These are phyloP conservation scores for Cnidoscolus chayamansa DNA, from an alignment of 441 rosid species.

Conservation along the genomic window DNA sequence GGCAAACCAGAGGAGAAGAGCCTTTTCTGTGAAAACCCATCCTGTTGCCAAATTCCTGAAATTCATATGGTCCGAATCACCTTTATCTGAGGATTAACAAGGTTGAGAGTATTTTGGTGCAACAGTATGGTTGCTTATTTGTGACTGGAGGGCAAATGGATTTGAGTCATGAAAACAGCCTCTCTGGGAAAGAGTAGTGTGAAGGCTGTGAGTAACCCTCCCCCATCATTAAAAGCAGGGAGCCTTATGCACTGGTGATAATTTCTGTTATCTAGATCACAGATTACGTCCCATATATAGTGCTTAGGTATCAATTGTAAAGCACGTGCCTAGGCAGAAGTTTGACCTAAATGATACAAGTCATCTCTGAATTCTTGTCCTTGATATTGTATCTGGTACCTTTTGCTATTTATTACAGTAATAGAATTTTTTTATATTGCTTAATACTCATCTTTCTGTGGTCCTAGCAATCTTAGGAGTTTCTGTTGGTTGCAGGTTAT, in stretches of 20 bases:
- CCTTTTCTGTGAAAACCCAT: not conserved
- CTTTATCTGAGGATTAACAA: too few relatives aligned
- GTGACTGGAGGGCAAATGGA: too few relatives aligned
- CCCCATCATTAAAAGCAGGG: too few relatives aligned
- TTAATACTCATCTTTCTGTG: not conserved
- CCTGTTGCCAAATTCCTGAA: not conserved
- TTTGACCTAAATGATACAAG: not conserved
- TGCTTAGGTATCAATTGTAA: not conserved
- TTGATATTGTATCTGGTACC: not conserved
- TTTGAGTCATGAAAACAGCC: too few relatives aligned
- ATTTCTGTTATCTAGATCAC: not conserved
- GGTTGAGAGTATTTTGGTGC: too few relatives aligned
- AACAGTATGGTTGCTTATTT: too few relatives aligned
- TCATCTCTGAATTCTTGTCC: conserved; percentile 1
- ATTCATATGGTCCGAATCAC: not conserved
- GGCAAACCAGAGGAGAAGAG: not conserved
- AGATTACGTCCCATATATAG: not conserved
- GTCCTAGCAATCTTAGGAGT: conserved; percentile 17
- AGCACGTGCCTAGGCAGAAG: not conserved
- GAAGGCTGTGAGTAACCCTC: too few relatives aligned
- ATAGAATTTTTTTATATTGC: not conserved
- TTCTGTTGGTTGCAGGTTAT: conserved; percentile 52
- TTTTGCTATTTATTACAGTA: not conserved
- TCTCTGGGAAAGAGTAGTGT: too few relatives aligned
- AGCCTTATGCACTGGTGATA: not conserved